Percentiles rank a stretch among this genome's conserved stretches.
Evolutionary conservation across 2,329 filamentous ascomycete genomes (phyloP).

Genomic region (Ophiostoma ulmi): DNA sequence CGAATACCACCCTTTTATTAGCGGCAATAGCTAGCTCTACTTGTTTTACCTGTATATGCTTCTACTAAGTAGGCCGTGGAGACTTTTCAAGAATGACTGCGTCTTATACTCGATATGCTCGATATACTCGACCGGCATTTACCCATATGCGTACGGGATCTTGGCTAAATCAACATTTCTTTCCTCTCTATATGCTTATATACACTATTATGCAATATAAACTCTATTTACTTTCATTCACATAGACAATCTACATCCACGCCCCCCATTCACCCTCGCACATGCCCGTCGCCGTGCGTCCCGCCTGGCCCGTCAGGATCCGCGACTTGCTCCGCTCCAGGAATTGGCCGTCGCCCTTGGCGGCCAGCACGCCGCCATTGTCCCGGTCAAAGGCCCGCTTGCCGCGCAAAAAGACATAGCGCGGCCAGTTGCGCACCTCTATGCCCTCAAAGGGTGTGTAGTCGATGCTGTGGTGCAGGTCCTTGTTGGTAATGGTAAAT

Average conservation of each 20-base stretch:
- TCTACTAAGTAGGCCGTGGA: background rate
- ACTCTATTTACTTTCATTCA: background rate
- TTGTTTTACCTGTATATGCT: no score
- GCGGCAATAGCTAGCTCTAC: no score
- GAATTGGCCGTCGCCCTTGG: constrained; percentile 47
- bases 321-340: constrained; percentile 37
- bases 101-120: constrained; percentile 34
- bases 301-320: constrained; percentile 26
- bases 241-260: constrained; percentile 22
- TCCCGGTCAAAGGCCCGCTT: constrained; percentile 54
- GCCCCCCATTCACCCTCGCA: constrained; percentile 21
- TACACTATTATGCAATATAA: background rate
- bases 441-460: constrained; percentile 59
- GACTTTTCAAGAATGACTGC: background rate
- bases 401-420: constrained; percentile 55
- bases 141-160: background rate
- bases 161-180: background rate
- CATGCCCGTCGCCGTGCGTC: constrained; percentile 25
- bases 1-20: background rate
- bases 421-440: constrained; percentile 54
- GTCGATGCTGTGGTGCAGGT: constrained; percentile 57
- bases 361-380: constrained; percentile 44
- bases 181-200: background rate
- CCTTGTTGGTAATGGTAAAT: constrained; percentile 45
- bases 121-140: background rate